Conservation (phyloP, 768 basidiomycete species). For the Hemileccinum impolitum region DNA sequence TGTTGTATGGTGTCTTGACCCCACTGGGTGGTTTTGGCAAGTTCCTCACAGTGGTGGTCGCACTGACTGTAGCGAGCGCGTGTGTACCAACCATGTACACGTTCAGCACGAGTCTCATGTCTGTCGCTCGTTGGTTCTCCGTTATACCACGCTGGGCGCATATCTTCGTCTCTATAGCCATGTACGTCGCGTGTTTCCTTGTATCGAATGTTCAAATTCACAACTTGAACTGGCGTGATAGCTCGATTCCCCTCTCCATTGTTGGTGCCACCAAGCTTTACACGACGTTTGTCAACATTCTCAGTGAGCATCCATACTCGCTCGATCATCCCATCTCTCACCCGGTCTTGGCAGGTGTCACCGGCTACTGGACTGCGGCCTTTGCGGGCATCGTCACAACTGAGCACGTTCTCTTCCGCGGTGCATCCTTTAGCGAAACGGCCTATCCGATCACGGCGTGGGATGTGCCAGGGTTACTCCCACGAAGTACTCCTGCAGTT, state of each 20-base stretch:
- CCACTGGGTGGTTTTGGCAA: conserved; percentile 44
- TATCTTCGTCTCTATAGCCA: conserved; percentile 40
- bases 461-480: conserved; percentile 36
- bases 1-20: conserved; percentile 37
- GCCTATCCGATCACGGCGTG: conserved; percentile 38
- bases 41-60: conserved; percentile 48
- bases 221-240: conserved; percentile 9
- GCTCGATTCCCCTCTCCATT: conserved; percentile 46
- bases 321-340: neutral
- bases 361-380: conserved; percentile 42
- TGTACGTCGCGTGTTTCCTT: conserved; percentile 30
- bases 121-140: conserved; percentile 31
- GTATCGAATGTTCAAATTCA: neutral
- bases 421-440: conserved; percentile 28
- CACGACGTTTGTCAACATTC: conserved; percentile 40
- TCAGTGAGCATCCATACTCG: conserved; percentile 23
- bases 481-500: conserved; percentile 41
- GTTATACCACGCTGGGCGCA: conserved; percentile 46
- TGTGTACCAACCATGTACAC: conserved; percentile 60
- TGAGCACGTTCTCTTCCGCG: conserved; percentile 45
- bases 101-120: conserved; percentile 45
- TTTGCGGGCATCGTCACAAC: conserved; percentile 38
- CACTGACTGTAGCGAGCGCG: conserved; percentile 52
- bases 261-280: conserved; percentile 46
- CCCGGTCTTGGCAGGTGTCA: conserved; percentile 32